Conservation (phyloP, 257 asterid species). For the Scutellaria barbata region DNA sequence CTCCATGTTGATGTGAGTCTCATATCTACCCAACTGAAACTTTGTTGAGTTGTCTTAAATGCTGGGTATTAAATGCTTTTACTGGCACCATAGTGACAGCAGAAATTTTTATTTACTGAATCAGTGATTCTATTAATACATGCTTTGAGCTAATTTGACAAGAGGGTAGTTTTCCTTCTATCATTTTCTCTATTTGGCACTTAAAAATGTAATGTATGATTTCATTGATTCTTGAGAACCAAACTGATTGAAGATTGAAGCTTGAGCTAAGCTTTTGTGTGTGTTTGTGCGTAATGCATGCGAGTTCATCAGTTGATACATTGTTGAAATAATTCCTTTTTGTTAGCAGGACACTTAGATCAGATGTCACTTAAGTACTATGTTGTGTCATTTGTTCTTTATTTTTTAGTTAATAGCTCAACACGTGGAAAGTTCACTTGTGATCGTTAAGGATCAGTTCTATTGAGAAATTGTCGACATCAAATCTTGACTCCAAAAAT, state of each 20-base stretch:
- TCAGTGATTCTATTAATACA: constrained; percentile 26
- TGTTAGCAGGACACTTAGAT: constrained; percentile 18
- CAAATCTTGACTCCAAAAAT: constrained; percentile 7
- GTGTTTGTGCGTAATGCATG: not conserved
- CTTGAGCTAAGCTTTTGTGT: constrained; percentile 17
- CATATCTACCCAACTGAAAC: constrained; percentile 33
- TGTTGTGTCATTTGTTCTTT: constrained; percentile 11
- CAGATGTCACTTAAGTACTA: not conserved
- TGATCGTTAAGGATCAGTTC: not conserved
- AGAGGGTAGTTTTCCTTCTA: constrained; percentile 14
- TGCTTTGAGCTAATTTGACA: constrained; percentile 26
- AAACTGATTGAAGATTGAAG: not conserved
- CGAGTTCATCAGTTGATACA: constrained; percentile 25
- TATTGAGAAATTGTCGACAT: constrained; percentile 1
- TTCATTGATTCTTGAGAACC: constrained; percentile 12
- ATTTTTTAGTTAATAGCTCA: not conserved
- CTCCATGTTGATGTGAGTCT: constrained; percentile 99
- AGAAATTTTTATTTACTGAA: constrained; percentile 17
- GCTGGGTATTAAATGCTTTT: constrained; percentile 24
- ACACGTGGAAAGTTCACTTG: not conserved
- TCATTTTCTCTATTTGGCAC: constrained; percentile 28
- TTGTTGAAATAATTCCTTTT: constrained; percentile 20
- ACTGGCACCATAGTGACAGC: constrained; percentile 6
- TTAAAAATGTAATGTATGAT: constrained; percentile 8
- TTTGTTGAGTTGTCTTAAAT: constrained; percentile 25